These are phyloP conservation scores for Exophiala spinifera DNA, from an alignment of 2,329 filamentous ascomycete species.

Conservation along the genomic window DNA sequence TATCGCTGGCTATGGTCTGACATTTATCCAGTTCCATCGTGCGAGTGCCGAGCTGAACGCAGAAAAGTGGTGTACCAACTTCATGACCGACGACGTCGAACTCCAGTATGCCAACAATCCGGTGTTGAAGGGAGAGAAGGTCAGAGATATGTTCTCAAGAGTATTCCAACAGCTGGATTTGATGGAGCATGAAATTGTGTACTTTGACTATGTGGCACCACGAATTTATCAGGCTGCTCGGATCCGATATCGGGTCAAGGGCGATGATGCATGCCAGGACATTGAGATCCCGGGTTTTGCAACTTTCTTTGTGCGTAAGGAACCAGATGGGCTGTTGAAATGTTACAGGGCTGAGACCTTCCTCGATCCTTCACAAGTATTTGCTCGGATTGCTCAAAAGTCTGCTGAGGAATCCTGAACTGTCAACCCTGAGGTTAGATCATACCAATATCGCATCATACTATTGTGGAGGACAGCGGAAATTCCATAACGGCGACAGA, in stretches of 20 bases:
- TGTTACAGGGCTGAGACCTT: conserved; percentile 12
- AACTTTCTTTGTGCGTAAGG: conserved; percentile 12
- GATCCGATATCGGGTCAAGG: conserved; percentile 21
- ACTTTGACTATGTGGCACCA: conserved; percentile 20
- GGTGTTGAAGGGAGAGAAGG: conserved; percentile 3
- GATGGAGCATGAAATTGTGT: conserved; percentile 21
- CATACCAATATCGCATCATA: no score
- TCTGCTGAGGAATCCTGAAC: neutral
- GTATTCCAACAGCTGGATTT: conserved; percentile 12
- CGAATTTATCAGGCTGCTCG: conserved; percentile 21
- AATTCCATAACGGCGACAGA: no score
- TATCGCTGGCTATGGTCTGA: no score
- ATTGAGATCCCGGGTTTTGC: conserved; percentile 16
- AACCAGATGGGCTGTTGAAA: conserved; percentile 8
- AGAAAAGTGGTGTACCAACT: conserved; percentile 13
- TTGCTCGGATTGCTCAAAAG: conserved; percentile 8
- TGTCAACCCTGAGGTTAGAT: no score
- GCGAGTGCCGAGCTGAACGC: conserved; percentile 14
- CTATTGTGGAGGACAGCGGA: no score
- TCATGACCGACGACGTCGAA: conserved; percentile 16
- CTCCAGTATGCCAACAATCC: conserved; percentile 21
- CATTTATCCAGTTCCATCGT: conserved; percentile 11
- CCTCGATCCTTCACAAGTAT: conserved; percentile 8
- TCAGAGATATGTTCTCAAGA: conserved; percentile 7
- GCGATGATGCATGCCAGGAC: conserved; percentile 11